Percentiles rank a stretch among this genome's conserved stretches.
Evolutionary conservation across 2,329 filamentous ascomycete species (phyloP).

Genomic region (Rhinocladiella mackenziei): DNA sequence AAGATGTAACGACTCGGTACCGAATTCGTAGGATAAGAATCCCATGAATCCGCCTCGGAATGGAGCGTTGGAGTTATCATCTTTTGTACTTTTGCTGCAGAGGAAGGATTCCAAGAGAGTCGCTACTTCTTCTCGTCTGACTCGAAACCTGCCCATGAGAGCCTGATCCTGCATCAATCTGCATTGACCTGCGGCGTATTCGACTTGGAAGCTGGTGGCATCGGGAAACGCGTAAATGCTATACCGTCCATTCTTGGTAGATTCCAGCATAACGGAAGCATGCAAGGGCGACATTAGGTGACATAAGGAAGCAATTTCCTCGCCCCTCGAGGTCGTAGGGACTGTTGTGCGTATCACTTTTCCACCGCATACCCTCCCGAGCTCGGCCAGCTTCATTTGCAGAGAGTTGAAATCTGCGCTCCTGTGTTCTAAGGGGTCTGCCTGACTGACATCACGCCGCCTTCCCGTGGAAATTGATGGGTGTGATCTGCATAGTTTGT

Average conservation of each 20-base stretch:
- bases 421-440: background rate
- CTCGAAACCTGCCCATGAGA: background rate
- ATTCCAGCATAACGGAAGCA: slow-evolving; percentile 35
- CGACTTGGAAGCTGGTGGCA: slow-evolving; percentile 53
- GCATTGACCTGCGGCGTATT: slow-evolving; percentile 41
- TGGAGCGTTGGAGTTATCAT: slow-evolving; percentile 37
- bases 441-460: background rate
- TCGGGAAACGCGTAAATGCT: slow-evolving; percentile 70
- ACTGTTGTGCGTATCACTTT: background rate
- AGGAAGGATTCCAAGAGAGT: slow-evolving; percentile 12
- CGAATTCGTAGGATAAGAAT: slow-evolving; percentile 80
- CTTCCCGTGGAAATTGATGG: background rate
- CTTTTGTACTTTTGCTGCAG: slow-evolving; percentile 6
- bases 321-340: slow-evolving; percentile 19
- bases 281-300: slow-evolving; percentile 6
- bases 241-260: slow-evolving; percentile 54
- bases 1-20: slow-evolving; percentile 48
- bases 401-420: background rate
- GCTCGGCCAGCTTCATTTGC: slow-evolving; percentile 1
- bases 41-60: slow-evolving; percentile 85
- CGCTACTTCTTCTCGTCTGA: slow-evolving; percentile 10
- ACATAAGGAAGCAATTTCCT: slow-evolving; percentile 24
- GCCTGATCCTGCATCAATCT: background rate
- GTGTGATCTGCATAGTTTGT: slow-evolving; percentile 32
- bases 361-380: slow-evolving; percentile 2